Evolutionary conservation across 2,329 filamentous ascomycete species (phyloP), one percentile per base, ranked within the genome.

Genomic region (Colletotrichum lupini): DNA sequence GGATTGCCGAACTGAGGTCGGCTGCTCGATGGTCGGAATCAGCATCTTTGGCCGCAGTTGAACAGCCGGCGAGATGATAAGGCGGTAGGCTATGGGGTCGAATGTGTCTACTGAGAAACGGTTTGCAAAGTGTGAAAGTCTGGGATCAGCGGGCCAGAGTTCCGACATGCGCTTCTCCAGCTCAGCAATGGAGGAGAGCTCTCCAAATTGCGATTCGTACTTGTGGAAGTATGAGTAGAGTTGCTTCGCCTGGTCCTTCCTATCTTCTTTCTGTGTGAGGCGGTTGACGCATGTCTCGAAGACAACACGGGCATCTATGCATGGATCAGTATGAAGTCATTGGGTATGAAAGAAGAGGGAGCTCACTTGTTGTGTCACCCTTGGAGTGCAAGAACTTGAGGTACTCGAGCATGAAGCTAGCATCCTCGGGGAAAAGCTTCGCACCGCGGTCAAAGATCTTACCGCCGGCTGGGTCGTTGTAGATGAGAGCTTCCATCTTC

Each of bases 381-480:
- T 94, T 95, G 14, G 94, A 93, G 78, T 98, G 93, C 73, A 99
- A 86, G 82, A 98, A 97, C 85, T 98, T 98, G 78, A 99, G 88
- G 82, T 99, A 98, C 82, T 98, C 95, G 64, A 99, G 89, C 75
- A 97, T 95, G 83, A 98, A 98, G 71, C 92, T 89, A 81, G 98
- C 95, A 78, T 98, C 96, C 61, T 97, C 94, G 0, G 96, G 96
- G 80, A 98, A 99, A 14, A 99, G 87, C 79, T 95, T 97, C 75
- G 96, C 92, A 24, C 97, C 97, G 58, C 96, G 93, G 81, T 99
- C 97, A 77, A 98, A 97, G 73, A 99, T 98, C 84, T 97, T 98
- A 56, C 93, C 94, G 1, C 95, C 96, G 0, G 97, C 94, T 0
- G 92, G 90, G 78, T 98, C 97, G 79, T 97, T 97, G 83, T 99